These are phyloP conservation scores for Claviceps sorghi DNA, from an alignment of 2,329 filamentous ascomycete species.

Conservation along the genomic window DNA sequence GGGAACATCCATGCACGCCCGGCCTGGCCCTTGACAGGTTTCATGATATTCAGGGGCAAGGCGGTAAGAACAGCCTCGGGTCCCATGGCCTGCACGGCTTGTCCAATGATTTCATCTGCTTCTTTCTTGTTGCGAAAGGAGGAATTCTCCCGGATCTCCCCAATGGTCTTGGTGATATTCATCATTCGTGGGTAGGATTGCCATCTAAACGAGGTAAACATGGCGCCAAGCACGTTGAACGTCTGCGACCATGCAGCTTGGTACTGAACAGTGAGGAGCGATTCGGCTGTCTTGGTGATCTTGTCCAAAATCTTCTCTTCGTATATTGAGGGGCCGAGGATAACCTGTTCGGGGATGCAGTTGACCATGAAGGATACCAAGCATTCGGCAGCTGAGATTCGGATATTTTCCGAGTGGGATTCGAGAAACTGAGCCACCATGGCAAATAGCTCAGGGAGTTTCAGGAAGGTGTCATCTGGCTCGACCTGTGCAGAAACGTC, in stretches of 20 bases:
- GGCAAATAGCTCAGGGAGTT: constrained; percentile 70
- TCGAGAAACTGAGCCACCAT: constrained; percentile 70
- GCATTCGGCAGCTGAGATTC: constrained; percentile 87
- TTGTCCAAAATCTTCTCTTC: constrained; percentile 84
- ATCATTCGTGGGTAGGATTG: constrained; percentile 64
- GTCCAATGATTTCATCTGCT: constrained; percentile 77
- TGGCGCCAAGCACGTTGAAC: constrained; percentile 72
- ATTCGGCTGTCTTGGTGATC: constrained; percentile 56
- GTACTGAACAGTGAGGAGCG: constrained; percentile 75
- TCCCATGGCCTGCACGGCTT: constrained; percentile 79
- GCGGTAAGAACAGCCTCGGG: constrained; percentile 70
- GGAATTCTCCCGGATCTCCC: constrained; percentile 74
- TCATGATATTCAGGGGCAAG: constrained; percentile 72
- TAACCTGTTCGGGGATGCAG: constrained; percentile 68
- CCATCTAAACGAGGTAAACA: constrained; percentile 82
- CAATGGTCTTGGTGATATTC: constrained; percentile 62
- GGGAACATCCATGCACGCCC: constrained; percentile 93
- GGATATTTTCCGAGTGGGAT: constrained; percentile 81
- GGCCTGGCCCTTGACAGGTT: constrained; percentile 60
- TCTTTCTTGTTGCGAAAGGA: constrained; percentile 90
- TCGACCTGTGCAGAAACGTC: constrained; percentile 83
- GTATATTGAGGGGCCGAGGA: constrained; percentile 79
- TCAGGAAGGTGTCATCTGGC: constrained; percentile 81
- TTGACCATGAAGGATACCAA: constrained; percentile 85
- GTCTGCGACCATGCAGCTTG: constrained; percentile 92